Conservation (phyloP, 441 rosid species). For the Dalechampia spathulata region DNA sequence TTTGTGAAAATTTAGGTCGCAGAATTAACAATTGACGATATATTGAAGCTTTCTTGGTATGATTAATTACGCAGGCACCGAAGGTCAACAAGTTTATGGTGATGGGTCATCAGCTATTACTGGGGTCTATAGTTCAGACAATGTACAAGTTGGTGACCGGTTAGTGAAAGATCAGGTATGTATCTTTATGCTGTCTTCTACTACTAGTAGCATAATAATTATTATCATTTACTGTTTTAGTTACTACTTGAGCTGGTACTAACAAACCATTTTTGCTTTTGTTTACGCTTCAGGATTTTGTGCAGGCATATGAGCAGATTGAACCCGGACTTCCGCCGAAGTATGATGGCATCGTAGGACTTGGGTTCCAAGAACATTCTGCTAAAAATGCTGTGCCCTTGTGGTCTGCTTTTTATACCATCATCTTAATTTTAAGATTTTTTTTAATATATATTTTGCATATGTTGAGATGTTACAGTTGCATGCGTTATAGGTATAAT, state of each 20-base stretch:
- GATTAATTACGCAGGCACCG: too few species aligned
- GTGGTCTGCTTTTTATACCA: constrained; percentile 37
- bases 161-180: constrained; percentile 61
- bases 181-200: constrained; percentile 5
- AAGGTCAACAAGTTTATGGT: too few species aligned
- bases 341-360: constrained; percentile 85
- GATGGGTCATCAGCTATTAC: too few species aligned
- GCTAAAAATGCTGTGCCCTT: constrained; percentile 69
- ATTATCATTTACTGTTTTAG: too few species aligned
- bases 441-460: background rate
- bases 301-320: constrained; percentile 71
- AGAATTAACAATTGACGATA: too few species aligned
- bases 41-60: too few species aligned
- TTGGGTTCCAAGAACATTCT: constrained; percentile 78
- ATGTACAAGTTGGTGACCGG: constrained; percentile 53
- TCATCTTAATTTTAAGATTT: background rate
- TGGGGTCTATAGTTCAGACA: constrained; percentile 70
- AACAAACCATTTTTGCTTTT: background rate
- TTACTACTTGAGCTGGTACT: too few species aligned
- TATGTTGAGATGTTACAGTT: constrained; percentile 3
- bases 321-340: constrained; percentile 72
- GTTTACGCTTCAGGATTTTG: constrained; percentile 47
- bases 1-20: too few species aligned
- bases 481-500: constrained; percentile 50
- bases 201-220: too few species aligned